A percentile compares a stretch with the other conserved stretches of the same genome.
phyloP scores from a whole-genome alignment of 2,329 filamentous ascomycete species.

The Colletotrichum sp. region DNA sequence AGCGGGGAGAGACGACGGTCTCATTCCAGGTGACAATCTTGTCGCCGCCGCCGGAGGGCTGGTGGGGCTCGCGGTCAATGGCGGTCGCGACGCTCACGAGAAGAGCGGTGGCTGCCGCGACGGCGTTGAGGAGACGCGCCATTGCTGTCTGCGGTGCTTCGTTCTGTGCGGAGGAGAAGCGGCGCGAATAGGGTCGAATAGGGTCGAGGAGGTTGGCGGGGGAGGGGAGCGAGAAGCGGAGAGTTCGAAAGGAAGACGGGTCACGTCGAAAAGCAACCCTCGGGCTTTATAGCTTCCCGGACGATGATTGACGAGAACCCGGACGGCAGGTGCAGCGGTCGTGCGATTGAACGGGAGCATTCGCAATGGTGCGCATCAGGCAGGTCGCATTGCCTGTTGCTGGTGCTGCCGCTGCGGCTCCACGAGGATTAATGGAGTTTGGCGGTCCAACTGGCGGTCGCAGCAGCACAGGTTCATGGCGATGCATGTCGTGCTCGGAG shows the following conservation, averaged over 20 bases:
- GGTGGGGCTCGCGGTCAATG: conserved; percentile 56
- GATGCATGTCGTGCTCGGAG: neutral
- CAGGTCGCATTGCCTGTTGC: neutral
- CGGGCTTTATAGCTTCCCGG: neutral
- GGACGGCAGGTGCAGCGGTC: neutral
- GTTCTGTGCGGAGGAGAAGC: neutral
- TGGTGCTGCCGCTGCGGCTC: neutral
- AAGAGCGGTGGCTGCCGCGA: neutral
- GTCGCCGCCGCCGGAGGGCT: conserved; percentile 60
- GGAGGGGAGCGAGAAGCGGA: neutral
- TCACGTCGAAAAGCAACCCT: neutral
- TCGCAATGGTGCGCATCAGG: neutral
- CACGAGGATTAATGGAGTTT: neutral
- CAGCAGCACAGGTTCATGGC: neutral
- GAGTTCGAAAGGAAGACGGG: neutral
- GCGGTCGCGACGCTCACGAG: conserved; percentile 27
- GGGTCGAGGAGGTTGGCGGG: neutral
- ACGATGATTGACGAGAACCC: neutral
- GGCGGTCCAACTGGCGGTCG: neutral
- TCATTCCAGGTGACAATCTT: conserved; percentile 66
- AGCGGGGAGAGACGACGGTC: conserved; percentile 52
- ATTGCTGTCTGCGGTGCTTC: neutral
- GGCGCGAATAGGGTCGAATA: neutral
- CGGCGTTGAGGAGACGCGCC: conserved; percentile 13
- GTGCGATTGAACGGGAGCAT: neutral